A percentile compares a stretch with the other conserved stretches of the same genome.
These are phyloP conservation scores for Colletotrichum filicis DNA, from an alignment of 2,329 filamentous ascomycete species.

Conservation along the genomic window DNA sequence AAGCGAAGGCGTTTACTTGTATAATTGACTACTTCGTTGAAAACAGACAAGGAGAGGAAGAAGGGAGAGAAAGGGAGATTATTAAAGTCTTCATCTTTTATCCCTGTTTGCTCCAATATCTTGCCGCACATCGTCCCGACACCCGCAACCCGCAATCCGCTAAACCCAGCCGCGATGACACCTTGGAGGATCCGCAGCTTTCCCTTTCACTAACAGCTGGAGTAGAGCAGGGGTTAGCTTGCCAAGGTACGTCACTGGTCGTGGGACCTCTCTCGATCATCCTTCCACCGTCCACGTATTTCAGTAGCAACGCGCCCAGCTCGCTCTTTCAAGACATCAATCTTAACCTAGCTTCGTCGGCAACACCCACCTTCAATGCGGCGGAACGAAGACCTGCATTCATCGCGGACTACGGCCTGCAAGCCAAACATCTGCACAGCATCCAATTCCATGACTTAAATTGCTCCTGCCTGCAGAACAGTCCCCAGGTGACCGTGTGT, in stretches of 20 bases:
- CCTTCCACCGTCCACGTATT: background rate
- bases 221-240: constrained; percentile 29
- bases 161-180: constrained; percentile 17
- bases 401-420: background rate
- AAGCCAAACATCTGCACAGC: background rate
- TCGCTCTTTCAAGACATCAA: constrained; percentile 10
- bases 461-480: background rate
- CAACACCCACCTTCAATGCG: background rate
- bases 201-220: constrained; percentile 3
- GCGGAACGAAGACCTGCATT: background rate
- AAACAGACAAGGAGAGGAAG: background rate
- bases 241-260: constrained; percentile 33
- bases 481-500: background rate
- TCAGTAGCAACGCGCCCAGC: background rate
- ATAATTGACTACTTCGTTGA: background rate
- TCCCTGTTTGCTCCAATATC: constrained; percentile 1
- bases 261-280: background rate
- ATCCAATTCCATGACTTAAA: constrained; percentile 9
- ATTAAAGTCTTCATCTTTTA: background rate
- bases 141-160: background rate
- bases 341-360: constrained; percentile 1
- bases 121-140: background rate
- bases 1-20: constrained; percentile 9
- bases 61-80: background rate
- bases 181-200: constrained; percentile 18